Conservation (phyloP, 2,329 filamentous ascomycete genomes). For the Aspergillus puulaauensis region DNA sequence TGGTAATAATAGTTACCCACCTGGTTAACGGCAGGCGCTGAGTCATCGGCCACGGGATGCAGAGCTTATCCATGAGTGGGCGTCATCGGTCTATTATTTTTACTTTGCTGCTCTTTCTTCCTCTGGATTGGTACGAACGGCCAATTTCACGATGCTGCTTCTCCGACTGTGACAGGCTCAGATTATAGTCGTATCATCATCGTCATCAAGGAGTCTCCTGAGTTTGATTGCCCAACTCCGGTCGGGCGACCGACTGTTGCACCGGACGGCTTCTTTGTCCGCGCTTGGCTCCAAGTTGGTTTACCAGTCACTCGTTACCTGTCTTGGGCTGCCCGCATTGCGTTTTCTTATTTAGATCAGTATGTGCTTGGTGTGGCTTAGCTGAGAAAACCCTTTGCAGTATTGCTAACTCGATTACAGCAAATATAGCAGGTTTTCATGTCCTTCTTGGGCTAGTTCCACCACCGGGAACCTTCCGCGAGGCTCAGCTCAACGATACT, state of each 20-base stretch:
- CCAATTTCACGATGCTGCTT: slow-evolving; percentile 17
- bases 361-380: not conserved
- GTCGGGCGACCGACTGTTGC: slow-evolving; percentile 1
- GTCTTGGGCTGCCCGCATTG: not conserved
- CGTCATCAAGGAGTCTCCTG: slow-evolving; percentile 8
- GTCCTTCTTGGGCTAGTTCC: not conserved
- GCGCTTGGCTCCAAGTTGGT: not conserved
- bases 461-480: slow-evolving; percentile 8
- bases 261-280: slow-evolving; percentile 4
- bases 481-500: slow-evolving; percentile 5
- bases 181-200: not conserved
- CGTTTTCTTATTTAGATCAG: not conserved
- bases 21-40: not conserved
- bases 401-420: not conserved
- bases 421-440: not conserved
- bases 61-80: slow-evolving; percentile 20
- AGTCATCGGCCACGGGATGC: slow-evolving; percentile 16
- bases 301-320: not conserved
- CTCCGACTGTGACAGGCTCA: slow-evolving; percentile 17
- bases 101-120: not conserved
- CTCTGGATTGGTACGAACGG: not conserved
- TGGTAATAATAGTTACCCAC: not conserved
- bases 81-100: slow-evolving; percentile 8
- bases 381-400: not conserved
- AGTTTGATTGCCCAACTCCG: not conserved